phyloP scores from a whole-genome alignment of 2,329 filamentous ascomycete genomes.

The Xylaria sp. region DNA sequence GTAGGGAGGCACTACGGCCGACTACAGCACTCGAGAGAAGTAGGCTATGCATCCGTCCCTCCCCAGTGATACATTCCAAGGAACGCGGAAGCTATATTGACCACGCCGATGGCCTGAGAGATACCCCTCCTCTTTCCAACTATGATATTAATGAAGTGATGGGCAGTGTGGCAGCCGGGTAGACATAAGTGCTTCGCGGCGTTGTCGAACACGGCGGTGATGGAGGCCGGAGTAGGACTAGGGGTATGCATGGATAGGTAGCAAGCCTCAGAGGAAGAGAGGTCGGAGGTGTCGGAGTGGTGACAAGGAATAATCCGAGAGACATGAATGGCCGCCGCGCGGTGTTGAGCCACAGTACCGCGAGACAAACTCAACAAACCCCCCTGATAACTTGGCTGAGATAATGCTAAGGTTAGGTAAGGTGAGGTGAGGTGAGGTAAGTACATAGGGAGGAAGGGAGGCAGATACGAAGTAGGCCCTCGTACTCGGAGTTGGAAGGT shows the following conservation, averaged over 20 bases:
- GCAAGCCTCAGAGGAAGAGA: conserved; percentile 12
- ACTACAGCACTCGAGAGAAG: conserved; percentile 9
- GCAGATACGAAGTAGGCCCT: not conserved
- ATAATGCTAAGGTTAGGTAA: conserved; percentile 11
- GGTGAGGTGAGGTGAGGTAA: not conserved
- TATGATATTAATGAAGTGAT: conserved; percentile 16
- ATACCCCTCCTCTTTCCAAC: not conserved
- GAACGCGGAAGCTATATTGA: conserved; percentile 2
- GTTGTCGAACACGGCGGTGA: conserved; percentile 18
- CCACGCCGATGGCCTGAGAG: not conserved
- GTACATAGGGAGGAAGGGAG: not conserved
- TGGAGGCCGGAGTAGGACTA: conserved; percentile 33
- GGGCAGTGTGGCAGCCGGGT: not conserved
- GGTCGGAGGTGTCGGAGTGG: conserved; percentile 39
- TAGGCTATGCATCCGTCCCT: conserved; percentile 27
- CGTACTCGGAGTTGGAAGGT: conserved; percentile 13
- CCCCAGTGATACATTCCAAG: conserved; percentile 16
- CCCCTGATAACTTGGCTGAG: conserved; percentile 24
- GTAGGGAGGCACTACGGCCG: not conserved
- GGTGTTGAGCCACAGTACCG: conserved; percentile 18
- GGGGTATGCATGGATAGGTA: conserved; percentile 1
- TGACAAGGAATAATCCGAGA: conserved; percentile 42
- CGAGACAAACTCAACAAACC: conserved; percentile 17
- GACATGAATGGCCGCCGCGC: conserved; percentile 35
- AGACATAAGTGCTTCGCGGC: not conserved